Evolutionary conservation across 83 land plant genomes (phyloP), one percentile per base, ranked within the genome.

Genomic region (Diphasiastrum complanatum): DNA sequence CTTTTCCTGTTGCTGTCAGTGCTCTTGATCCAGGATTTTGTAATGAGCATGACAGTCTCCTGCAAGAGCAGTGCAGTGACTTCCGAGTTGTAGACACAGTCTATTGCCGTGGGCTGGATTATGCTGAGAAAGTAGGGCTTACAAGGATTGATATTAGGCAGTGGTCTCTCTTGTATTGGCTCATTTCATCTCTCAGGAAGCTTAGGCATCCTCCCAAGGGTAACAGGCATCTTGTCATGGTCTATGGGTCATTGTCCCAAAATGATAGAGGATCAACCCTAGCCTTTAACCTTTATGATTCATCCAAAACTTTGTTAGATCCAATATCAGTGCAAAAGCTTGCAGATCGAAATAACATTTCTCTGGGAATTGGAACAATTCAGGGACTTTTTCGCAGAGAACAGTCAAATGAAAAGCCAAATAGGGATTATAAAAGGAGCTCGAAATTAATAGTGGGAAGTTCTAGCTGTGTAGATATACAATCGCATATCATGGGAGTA

Each of bases 321-420:
- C 38, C 34, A 16, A 30, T 27, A 30, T 27, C 31, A 14, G 59
- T 55, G 16, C 59, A 55, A 27, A 27, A 19, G 34, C 59, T 55
- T 14, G 59, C 59, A 30, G 27, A 55, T 1, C 8, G 59, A 27
- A 26, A 14, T 30, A 55, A 55, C 19, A 55, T 55, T 6, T 55
- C 59, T 10, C 59, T 55, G 11, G 59, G 59, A 0, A 27, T 27
- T 11, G 59, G 59, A 10, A 16, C 35, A 16, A 25, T 55, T 19
- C 59, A 25, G 27, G 19, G 0, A 25, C 22, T 5, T 18, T 47
- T 16, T 46, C 32, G 20, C 20, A 23, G 29, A 43, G 22, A 45
- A 31, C 20, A 14, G 59, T 16, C n/a, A 16, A 25, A 5, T 4
- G 18, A 16, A n/a, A n/a, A n/a, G n/a, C n/a, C n/a, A n/a, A n/a